phyloP scores from a whole-genome alignment of 169 alveolate genomes.

The Cryptosporidium bovis region DNA sequence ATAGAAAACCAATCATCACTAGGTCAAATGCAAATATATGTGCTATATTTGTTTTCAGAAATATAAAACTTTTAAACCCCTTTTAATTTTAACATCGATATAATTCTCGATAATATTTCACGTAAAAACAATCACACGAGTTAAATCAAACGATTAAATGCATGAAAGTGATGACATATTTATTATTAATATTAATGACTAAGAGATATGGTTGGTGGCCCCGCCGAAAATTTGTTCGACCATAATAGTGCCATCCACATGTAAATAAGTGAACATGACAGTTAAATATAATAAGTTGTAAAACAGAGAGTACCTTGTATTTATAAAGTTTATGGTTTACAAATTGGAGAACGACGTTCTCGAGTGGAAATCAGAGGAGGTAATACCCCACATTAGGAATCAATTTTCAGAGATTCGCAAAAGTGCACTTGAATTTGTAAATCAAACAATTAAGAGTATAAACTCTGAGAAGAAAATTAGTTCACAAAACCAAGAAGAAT shows the following conservation, averaged over 20 bases:
- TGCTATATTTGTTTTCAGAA: too few relatives aligned
- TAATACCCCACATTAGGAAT: slow-evolving; percentile 27
- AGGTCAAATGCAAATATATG: too few relatives aligned
- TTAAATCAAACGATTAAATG: not conserved
- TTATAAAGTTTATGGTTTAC: not conserved
- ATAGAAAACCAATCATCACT: too few relatives aligned
- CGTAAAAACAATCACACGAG: too few relatives aligned
- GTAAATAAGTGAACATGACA: too few relatives aligned
- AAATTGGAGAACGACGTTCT: not conserved
- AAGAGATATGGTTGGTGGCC: too few relatives aligned
- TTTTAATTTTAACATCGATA: too few relatives aligned
- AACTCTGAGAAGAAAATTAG: not conserved
- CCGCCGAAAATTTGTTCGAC: too few relatives aligned
- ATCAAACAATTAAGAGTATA: slow-evolving; percentile 25
- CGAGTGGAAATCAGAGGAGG: slow-evolving; percentile 46
- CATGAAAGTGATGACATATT: too few relatives aligned
- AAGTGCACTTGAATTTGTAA: slow-evolving; percentile 29
- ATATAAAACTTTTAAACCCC: too few relatives aligned
- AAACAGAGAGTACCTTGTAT: not conserved
- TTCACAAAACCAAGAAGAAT: not conserved
- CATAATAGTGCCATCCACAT: too few relatives aligned
- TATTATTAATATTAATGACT: not conserved
- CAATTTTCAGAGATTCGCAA: slow-evolving; percentile 41
- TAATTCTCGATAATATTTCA: too few relatives aligned
- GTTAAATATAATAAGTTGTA: not conserved